These are phyloP conservation scores for Phytophthora hybrid DNA, from an alignment of 352 stramenopile species.

Conservation along the genomic window DNA sequence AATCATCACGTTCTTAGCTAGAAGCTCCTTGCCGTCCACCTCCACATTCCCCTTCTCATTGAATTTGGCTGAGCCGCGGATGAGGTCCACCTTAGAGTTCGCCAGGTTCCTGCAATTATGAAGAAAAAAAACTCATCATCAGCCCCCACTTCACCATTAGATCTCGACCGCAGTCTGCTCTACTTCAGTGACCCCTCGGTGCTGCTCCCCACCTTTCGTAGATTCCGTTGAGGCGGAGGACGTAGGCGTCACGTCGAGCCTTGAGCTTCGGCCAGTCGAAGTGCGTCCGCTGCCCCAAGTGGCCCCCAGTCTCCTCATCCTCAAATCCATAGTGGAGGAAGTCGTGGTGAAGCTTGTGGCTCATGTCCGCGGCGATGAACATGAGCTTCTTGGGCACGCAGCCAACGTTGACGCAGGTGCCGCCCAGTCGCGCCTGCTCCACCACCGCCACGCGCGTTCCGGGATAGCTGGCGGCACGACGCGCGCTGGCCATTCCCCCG, in stretches of 20 bases:
- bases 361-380: constrained; percentile 81
- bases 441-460: constrained; percentile 96
- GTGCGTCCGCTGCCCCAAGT: constrained; percentile 47
- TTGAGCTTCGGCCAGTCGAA: constrained; percentile 95
- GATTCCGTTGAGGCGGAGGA: constrained; percentile 96
- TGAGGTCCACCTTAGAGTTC: constrained; percentile 90
- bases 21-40: constrained; percentile 71
- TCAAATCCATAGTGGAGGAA: constrained; percentile 71
- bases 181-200: not conserved
- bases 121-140: constrained; percentile 2
- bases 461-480: constrained; percentile 83
- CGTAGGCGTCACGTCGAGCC: constrained; percentile 94
- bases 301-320: constrained; percentile 37
- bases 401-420: constrained; percentile 99
- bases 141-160: not conserved
- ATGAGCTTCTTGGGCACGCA: constrained; percentile 99
- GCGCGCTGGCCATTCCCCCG: constrained; percentile 93
- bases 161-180: not conserved
- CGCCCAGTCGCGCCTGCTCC: constrained; percentile 91
- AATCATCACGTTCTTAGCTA: constrained; percentile 72
- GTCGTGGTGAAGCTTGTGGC: constrained; percentile 63
- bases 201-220: constrained; percentile 81
- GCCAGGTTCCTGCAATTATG: constrained; percentile 77
- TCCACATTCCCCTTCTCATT: constrained; percentile 78
- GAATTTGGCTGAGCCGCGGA: constrained; percentile 92